phyloP scores from a whole-genome alignment of 768 basidiomycete species.

The Candolleomyces aberdarensis region DNA sequence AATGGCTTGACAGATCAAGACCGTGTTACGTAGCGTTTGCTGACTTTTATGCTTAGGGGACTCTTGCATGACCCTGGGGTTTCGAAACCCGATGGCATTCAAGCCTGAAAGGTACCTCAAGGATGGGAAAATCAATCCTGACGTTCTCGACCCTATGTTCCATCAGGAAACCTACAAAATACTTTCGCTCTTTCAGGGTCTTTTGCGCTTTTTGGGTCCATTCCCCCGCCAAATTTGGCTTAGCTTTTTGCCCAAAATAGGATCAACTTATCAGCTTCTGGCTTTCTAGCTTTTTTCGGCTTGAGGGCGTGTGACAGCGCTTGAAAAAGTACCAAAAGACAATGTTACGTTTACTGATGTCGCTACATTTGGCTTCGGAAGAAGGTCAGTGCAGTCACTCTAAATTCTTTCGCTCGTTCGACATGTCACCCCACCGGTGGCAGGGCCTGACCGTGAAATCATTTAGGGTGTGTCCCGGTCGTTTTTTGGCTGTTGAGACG shows the following conservation, averaged over 20 bases:
- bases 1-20: not conserved
- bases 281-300: no score
- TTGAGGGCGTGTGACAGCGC: no score
- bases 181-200: no score
- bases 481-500: conserved; percentile 13
- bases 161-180: no score
- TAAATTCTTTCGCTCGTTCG: not conserved
- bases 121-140: conserved; percentile 5
- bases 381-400: not conserved
- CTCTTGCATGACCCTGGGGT: conserved; percentile 10
- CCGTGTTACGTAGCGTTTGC: not conserved
- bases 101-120: conserved; percentile 8
- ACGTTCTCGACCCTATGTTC: not conserved
- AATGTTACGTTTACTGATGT: no score
- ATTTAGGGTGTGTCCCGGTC: conserved; percentile 16
- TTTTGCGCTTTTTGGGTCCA: no score
- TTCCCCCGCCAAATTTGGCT: no score
- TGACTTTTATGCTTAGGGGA: conserved; percentile 4
- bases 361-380: not conserved
- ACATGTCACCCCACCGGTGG: not conserved
- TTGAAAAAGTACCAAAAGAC: no score
- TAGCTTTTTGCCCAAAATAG: no score
- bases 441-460: not conserved
- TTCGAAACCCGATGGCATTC: conserved; percentile 9
- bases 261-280: no score